Evolutionary conservation across 2,329 filamentous ascomycete species (phyloP).

Genomic region (Domatiomyces globalis): DNA sequence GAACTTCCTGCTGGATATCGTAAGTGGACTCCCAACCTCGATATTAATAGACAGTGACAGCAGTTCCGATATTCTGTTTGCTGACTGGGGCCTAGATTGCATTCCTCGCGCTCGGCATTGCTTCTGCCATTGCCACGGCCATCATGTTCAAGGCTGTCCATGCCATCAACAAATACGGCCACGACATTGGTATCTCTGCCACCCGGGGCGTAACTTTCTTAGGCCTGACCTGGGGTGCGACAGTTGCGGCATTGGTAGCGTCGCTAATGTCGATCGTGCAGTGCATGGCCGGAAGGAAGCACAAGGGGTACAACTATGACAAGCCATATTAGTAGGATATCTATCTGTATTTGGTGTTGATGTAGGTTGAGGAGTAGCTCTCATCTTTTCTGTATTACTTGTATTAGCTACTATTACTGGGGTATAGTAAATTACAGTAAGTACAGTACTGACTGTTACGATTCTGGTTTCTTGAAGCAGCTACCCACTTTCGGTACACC

Average conservation of each 20-base stretch:
- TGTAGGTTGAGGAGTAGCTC: not conserved
- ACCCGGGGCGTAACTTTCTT: conserved; percentile 41
- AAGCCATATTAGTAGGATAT: not conserved
- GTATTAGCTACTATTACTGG: too few species aligned
- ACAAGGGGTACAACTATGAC: not conserved
- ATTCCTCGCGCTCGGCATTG: conserved; percentile 49
- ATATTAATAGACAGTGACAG: not conserved
- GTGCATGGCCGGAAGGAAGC: conserved; percentile 4
- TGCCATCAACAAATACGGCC: conserved; percentile 40
- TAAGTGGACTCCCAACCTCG: conserved; percentile 18
- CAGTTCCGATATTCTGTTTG: not conserved
- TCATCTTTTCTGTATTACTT: not conserved
- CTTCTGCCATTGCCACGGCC: conserved; percentile 60
- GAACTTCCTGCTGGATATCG: conserved; percentile 36
- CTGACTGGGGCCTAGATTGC: conserved; percentile 27
- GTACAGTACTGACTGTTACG: too few species aligned
- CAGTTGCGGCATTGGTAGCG: conserved; percentile 29
- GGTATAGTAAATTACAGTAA: too few species aligned
- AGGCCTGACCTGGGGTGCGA: conserved; percentile 46
- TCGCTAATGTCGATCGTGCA: conserved; percentile 22
- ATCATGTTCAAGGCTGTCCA: conserved; percentile 40
- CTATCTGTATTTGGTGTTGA: not conserved
- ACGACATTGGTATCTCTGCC: conserved; percentile 36
- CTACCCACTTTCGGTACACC: too few species aligned
- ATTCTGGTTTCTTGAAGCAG: too few species aligned